Conservation (phyloP, 2,329 filamentous ascomycete species). For the Ceratocystis eucalypticola region DNA sequence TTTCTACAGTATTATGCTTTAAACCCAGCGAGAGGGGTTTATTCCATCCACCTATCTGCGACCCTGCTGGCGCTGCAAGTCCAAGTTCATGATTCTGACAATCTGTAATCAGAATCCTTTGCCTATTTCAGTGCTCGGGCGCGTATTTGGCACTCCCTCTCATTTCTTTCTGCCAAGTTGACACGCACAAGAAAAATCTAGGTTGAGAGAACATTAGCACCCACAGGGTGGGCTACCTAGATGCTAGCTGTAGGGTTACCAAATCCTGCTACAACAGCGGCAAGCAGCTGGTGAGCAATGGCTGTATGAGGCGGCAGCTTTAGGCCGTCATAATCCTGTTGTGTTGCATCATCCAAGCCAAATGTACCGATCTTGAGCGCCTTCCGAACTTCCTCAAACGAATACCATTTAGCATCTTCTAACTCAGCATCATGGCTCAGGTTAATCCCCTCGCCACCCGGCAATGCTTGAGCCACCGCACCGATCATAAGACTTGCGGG, state of each 20-base stretch:
- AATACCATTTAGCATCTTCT: constrained; percentile 80
- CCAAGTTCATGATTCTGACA: background rate
- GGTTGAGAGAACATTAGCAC: background rate
- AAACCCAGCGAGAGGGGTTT: background rate
- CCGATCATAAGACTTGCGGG: constrained; percentile 76
- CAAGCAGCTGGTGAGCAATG: constrained; percentile 81
- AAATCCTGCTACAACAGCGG: constrained; percentile 61
- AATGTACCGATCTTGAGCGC: constrained; percentile 51
- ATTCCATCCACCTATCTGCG: background rate
- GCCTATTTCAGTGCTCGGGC: background rate
- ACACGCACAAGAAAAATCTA: background rate
- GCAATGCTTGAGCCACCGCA: constrained; percentile 73
- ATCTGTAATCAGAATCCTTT: background rate
- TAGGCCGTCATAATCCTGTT: constrained; percentile 55
- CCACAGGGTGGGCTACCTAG: background rate
- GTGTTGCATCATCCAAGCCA: constrained; percentile 50
- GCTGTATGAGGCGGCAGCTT: constrained; percentile 73
- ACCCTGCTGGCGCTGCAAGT: background rate
- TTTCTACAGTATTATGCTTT: background rate
- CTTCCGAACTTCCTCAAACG: constrained; percentile 63
- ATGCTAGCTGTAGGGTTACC: constrained; percentile 13
- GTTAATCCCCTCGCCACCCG: constrained; percentile 63
- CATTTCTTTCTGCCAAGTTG: too few relatives aligned
- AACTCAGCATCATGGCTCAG: constrained; percentile 83
- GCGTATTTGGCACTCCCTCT: too few relatives aligned